Percentiles rank a stretch among this genome's conserved stretches.
Conservation (phyloP, 148 eudicot species). For the Amaranthus palmeri region DNA sequence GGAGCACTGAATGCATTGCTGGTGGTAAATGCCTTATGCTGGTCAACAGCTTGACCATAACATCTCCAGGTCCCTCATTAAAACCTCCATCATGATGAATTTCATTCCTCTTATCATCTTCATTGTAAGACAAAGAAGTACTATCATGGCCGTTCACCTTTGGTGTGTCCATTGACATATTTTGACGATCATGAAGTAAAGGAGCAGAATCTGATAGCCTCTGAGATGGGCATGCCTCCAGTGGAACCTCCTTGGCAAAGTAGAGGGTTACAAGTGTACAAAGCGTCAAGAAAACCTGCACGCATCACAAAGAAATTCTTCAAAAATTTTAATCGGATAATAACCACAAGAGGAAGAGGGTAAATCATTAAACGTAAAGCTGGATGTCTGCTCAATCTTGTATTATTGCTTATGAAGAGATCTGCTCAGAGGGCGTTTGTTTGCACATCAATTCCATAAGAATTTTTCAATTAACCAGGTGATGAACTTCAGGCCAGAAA, state of each 20-base stretch:
- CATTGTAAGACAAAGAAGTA: constrained; percentile 25
- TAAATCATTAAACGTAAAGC: too few relatives aligned
- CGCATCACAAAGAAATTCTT: constrained; percentile 11
- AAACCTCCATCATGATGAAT: constrained; percentile 42
- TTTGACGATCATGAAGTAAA: constrained; percentile 51
- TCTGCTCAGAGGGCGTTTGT: too few relatives aligned
- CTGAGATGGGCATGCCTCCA: constrained; percentile 36
- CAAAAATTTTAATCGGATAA: neutral
- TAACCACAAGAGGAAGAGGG: too few relatives aligned
- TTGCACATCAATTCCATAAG: too few relatives aligned
- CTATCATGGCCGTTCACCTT: constrained; percentile 39
- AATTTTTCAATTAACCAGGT: too few relatives aligned
- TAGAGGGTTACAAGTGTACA: constrained; percentile 88
- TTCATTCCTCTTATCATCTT: constrained; percentile 26
- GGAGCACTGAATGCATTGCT: constrained; percentile 82
- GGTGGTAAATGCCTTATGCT: constrained; percentile 89
- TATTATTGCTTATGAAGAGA: too few relatives aligned
- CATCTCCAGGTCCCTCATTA: constrained; percentile 72
- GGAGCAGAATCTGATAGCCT: constrained; percentile 73
- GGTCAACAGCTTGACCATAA: constrained; percentile 78
- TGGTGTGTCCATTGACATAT: constrained; percentile 34
- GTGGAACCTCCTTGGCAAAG: constrained; percentile 90
- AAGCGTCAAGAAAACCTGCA: constrained; percentile 64
- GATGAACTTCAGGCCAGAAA: too few relatives aligned
- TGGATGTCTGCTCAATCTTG: too few relatives aligned